phyloP scores from a whole-genome alignment of 371 early-diverging fungal genomes.

The Mucor circinelloides region DNA sequence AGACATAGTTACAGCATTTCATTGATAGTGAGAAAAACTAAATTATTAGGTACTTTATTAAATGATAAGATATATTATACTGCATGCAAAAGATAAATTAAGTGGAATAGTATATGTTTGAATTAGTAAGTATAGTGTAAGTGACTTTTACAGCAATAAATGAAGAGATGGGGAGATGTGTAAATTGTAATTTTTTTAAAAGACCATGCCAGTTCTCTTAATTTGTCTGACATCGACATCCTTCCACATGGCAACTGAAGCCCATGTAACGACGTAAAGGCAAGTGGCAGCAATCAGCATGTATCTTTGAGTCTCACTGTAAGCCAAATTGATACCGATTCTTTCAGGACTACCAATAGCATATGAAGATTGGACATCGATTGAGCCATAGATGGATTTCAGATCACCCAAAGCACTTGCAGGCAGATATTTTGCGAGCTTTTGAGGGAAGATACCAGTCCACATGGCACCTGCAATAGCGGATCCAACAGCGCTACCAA shows the following conservation, averaged over 20 bases:
- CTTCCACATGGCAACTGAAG: slow-evolving; percentile 19
- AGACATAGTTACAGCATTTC: too few relatives aligned
- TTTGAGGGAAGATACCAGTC: slow-evolving; percentile 22
- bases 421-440: slow-evolving; percentile 19
- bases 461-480: slow-evolving; percentile 24
- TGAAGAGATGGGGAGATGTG: not conserved
- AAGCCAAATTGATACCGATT: slow-evolving; percentile 16
- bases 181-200: not conserved
- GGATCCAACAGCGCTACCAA: slow-evolving; percentile 15
- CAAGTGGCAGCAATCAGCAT: slow-evolving; percentile 24
- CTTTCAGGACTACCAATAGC: slow-evolving; percentile 13
- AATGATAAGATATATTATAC: not conserved
- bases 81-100: not conserved
- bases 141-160: not conserved
- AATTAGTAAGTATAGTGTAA: not conserved
- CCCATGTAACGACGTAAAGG: slow-evolving; percentile 6
- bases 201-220: slow-evolving; percentile 11
- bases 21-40: not conserved
- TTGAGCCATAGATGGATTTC: slow-evolving; percentile 13
- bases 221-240: slow-evolving; percentile 16
- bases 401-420: slow-evolving; percentile 4
- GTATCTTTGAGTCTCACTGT: slow-evolving; percentile 20
- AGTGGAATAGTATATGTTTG: not conserved
- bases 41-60: not conserved
- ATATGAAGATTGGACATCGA: slow-evolving; percentile 16